A percentile compares a stretch with the other conserved stretches of the same genome.
phyloP scores from a whole-genome alignment of 345 rosid species.

The Crucihimalaya himalaica region DNA sequence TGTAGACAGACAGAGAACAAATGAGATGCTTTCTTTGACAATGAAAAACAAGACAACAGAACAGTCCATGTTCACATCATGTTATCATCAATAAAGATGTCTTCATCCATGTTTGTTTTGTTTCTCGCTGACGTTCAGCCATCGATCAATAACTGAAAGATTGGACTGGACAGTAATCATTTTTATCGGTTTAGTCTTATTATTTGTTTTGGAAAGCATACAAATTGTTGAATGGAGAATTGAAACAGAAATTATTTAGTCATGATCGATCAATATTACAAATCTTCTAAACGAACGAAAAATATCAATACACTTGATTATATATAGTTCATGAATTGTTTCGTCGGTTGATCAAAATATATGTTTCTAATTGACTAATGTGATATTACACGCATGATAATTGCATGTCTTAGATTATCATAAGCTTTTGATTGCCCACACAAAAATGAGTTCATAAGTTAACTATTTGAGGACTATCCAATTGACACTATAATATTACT shows the following conservation, averaged over 20 bases:
- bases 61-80: constrained; percentile 25
- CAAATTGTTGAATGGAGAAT: background rate
- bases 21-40: background rate
- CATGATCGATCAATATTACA: background rate
- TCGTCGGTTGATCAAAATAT: background rate
- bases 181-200: background rate
- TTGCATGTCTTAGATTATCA: constrained; percentile 1
- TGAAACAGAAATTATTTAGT: background rate
- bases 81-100: constrained; percentile 33
- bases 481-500: background rate
- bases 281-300: background rate
- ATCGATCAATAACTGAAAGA: background rate
- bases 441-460: background rate
- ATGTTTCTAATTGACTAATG: background rate
- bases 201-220: background rate
- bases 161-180: background rate
- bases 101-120: constrained; percentile 17
- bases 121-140: background rate
- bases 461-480: background rate
- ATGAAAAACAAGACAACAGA: background rate
- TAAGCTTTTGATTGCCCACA: background rate
- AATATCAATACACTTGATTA: background rate
- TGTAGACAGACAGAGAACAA: constrained; percentile 21
- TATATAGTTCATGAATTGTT: background rate
- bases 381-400: background rate